Percentiles rank a stretch among this genome's conserved stretches.
Conservation (phyloP, 805 yeast genomes). For the Wickerhamomyces sydowiorum region DNA sequence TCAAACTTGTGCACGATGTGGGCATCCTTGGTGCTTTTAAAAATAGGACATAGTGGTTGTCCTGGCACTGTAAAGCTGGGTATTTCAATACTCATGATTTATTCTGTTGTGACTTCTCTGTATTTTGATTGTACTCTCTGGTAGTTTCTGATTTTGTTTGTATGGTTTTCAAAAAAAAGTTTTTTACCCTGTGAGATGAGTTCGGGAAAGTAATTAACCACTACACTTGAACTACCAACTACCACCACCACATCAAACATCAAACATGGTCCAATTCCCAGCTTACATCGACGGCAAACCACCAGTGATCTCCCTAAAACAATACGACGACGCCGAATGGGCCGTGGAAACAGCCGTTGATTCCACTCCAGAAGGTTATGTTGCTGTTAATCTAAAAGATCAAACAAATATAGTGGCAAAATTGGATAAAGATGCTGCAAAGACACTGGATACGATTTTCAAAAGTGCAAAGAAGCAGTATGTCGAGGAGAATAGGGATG, state of each 20-base stretch:
- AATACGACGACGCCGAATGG: conserved; percentile 50
- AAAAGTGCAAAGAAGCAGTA: conserved; percentile 35
- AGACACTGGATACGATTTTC: conserved; percentile 38
- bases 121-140: neutral
- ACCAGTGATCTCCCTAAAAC: conserved; percentile 37
- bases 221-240: too few species aligned
- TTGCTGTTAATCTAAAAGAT: conserved; percentile 40
- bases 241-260: too few species aligned
- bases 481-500: conserved; percentile 5
- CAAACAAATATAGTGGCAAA: conserved; percentile 39
- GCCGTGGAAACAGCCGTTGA: conserved; percentile 46
- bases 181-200: neutral
- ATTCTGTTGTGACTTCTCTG: conserved; percentile 1
- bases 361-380: conserved; percentile 25
- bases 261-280: conserved; percentile 29
- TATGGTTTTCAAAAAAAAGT: neutral
- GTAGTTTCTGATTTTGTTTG: neutral
- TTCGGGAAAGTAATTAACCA: too few species aligned
- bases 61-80: conserved; percentile 71
- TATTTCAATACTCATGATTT: conserved; percentile 20
- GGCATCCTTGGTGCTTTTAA: conserved; percentile 29
- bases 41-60: conserved; percentile 63
- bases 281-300: conserved; percentile 38
- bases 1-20: conserved; percentile 36
- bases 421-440: conserved; percentile 31